Percentiles rank a stretch among this genome's conserved stretches.
phyloP scores from a whole-genome alignment of 108 stramenopile genomes.

The Parmales sp. region DNA sequence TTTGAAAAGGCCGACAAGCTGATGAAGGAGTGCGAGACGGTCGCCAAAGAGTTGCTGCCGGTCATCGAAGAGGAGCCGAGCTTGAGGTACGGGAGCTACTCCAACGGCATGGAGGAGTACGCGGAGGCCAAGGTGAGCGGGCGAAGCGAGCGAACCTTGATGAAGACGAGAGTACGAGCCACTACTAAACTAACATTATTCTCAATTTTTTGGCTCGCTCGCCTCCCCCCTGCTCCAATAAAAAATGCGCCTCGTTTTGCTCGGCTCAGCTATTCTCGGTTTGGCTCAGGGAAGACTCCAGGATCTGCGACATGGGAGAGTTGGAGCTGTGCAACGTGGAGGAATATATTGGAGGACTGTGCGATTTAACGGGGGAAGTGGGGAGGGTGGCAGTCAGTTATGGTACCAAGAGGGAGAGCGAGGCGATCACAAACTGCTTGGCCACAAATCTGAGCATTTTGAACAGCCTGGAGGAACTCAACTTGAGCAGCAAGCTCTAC shows the following conservation, averaged over 20 bases:
- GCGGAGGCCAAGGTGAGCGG: no score
- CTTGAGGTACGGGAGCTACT: slow-evolving; percentile 52
- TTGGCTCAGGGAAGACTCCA: slow-evolving; percentile 58
- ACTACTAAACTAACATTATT: no score
- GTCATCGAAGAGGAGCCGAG: slow-evolving; percentile 68
- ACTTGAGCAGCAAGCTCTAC: slow-evolving; percentile 30
- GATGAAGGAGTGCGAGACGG: slow-evolving; percentile 39
- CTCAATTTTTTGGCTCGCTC: no score
- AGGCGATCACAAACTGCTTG: slow-evolving; percentile 47
- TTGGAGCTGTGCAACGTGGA: slow-evolving; percentile 40
- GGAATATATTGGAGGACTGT: slow-evolving; percentile 87
- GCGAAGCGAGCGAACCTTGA: no score
- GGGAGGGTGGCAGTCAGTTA: slow-evolving; percentile 78
- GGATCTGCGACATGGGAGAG: slow-evolving; percentile 28
- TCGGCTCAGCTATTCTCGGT: slow-evolving; percentile 72
- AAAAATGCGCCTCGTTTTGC: no score
- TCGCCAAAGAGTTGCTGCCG: slow-evolving; percentile 44
- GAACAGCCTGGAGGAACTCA: slow-evolving; percentile 37
- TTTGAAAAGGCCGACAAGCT: slow-evolving; percentile 36
- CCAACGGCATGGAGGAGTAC: slow-evolving; percentile 77
- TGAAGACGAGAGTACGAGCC: no score
- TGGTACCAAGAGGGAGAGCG: slow-evolving; percentile 71
- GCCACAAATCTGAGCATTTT: slow-evolving; percentile 49
- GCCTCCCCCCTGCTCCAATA: no score
- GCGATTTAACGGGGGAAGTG: slow-evolving; percentile 90